A percentile compares a stretch with the other conserved stretches of the same genome.
These are phyloP conservation scores for Sporobolomyces pararoseus DNA, from an alignment of 768 basidiomycete genomes.

Conservation along the genomic window DNA sequence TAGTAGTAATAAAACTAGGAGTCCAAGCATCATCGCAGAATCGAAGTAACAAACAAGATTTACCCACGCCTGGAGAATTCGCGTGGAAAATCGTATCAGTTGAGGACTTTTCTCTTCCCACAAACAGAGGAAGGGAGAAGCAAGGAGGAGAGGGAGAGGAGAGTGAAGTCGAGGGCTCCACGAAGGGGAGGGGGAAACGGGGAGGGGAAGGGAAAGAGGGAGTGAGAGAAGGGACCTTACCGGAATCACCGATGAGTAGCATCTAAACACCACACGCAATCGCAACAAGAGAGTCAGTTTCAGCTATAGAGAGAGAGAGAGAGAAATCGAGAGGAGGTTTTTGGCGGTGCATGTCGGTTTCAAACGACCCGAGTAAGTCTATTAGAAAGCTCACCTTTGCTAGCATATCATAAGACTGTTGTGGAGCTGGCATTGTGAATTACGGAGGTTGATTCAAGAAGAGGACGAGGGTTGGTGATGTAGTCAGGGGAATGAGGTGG, in stretches of 20 bases:
- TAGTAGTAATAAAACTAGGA: conserved; percentile 97
- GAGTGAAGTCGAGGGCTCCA: too few relatives aligned
- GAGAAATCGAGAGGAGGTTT: background rate
- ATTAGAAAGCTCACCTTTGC: conserved; percentile 37
- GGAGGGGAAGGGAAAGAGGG: too few relatives aligned
- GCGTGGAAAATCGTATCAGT: too few relatives aligned
- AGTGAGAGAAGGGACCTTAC: conserved; percentile 26
- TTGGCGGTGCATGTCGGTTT: background rate
- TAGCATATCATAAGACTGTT: conserved; percentile 41
- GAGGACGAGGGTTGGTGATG: background rate
- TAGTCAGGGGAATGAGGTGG: too few relatives aligned
- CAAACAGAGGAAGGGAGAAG: background rate
- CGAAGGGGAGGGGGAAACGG: too few relatives aligned
- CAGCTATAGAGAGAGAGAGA: background rate
- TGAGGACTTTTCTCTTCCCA: too few relatives aligned
- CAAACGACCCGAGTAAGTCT: too few relatives aligned
- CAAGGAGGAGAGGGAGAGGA: too few relatives aligned
- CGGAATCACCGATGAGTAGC: conserved; percentile 44
- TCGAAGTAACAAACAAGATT: conserved; percentile 65
- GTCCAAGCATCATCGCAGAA: conserved; percentile 99
- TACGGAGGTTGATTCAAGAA: background rate
- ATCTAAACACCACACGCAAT: conserved; percentile 15
- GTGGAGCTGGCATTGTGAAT: conserved; percentile 24
- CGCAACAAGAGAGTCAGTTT: background rate
- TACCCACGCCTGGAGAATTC: conserved; percentile 68